phyloP scores from a whole-genome alignment of 2,329 filamentous ascomycete genomes.

The Penicillium sumatraense region DNA sequence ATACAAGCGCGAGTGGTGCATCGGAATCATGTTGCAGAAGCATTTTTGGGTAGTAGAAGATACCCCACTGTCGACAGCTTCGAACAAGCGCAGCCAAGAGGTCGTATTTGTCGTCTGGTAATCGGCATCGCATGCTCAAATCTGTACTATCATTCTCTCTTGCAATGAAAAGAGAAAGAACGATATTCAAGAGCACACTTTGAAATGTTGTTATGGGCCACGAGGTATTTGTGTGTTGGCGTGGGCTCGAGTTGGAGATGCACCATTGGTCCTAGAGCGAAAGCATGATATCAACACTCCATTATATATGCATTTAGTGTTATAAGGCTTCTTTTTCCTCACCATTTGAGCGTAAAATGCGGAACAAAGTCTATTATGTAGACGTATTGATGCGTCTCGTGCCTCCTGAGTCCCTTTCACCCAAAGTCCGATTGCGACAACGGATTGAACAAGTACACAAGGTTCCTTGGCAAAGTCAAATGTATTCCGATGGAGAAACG shows the following conservation, averaged over 20 bases:
- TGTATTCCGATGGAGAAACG: constrained; percentile 25
- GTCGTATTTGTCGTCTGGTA: not conserved
- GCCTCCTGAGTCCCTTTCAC: constrained; percentile 14
- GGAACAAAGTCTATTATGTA: constrained; percentile 23
- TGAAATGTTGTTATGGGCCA: constrained; percentile 37
- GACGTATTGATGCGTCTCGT: constrained; percentile 17
- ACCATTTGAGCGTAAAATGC: constrained; percentile 28
- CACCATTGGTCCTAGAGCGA: constrained; percentile 2
- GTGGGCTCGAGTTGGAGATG: not conserved
- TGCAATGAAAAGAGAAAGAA: constrained; percentile 25
- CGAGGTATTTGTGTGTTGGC: constrained; percentile 1
- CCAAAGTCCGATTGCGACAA: constrained; percentile 31
- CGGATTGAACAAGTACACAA: constrained; percentile 25
- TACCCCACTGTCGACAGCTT: constrained; percentile 22
- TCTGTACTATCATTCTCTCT: not conserved
- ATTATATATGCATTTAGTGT: too few relatives aligned
- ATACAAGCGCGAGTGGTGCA: constrained; percentile 23
- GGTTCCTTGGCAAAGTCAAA: constrained; percentile 25
- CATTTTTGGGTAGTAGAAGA: constrained; percentile 33
- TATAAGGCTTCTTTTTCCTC: not conserved
- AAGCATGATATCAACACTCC: not conserved
- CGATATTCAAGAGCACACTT: constrained; percentile 32
- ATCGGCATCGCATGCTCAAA: constrained; percentile 4
- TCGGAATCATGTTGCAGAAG: constrained; percentile 18
- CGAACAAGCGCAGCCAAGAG: constrained; percentile 25